These are phyloP conservation scores for Podaxis mareebaensis DNA, from an alignment of 768 basidiomycete genomes.

Conservation along the genomic window DNA sequence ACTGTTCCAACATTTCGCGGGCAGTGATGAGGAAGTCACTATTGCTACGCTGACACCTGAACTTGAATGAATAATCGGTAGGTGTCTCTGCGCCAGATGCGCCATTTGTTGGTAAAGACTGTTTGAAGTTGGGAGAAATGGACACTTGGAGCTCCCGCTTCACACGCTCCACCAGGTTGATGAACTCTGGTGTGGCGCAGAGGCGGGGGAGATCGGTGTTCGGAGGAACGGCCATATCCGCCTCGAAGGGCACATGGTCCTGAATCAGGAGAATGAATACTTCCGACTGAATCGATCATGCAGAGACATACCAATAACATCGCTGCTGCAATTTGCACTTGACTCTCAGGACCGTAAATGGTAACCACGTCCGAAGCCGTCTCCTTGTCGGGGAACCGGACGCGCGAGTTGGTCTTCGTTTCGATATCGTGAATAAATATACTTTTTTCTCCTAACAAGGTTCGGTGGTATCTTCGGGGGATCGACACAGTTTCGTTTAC, in stretches of 20 bases:
- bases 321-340: constrained; percentile 94
- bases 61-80: constrained; percentile 89
- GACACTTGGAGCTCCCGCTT: constrained; percentile 94
- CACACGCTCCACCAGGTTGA: constrained; percentile 82
- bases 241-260: constrained; percentile 97
- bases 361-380: constrained; percentile 91
- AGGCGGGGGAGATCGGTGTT: constrained; percentile 77
- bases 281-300: not conserved
- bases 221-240: constrained; percentile 89
- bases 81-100: constrained; percentile 51
- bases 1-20: constrained; percentile 91
- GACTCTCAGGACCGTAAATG: constrained; percentile 96
- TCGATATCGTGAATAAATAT: constrained; percentile 99
- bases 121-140: constrained; percentile 79
- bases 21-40: constrained; percentile 90
- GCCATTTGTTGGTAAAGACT: constrained; percentile 45
- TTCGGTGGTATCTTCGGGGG: constrained; percentile 93
- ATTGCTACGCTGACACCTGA: constrained; percentile 93
- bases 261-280: constrained; percentile 26
- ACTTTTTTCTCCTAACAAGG: constrained; percentile 91
- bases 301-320: constrained; percentile 78
- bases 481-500: constrained; percentile 92
- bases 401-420: constrained; percentile 90
- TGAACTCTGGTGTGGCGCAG: constrained; percentile 79
- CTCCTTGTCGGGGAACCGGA: constrained; percentile 93